Evolutionary conservation across 805 yeast species (phyloP).

Genomic region (Metschnikowia lachancei): DNA sequence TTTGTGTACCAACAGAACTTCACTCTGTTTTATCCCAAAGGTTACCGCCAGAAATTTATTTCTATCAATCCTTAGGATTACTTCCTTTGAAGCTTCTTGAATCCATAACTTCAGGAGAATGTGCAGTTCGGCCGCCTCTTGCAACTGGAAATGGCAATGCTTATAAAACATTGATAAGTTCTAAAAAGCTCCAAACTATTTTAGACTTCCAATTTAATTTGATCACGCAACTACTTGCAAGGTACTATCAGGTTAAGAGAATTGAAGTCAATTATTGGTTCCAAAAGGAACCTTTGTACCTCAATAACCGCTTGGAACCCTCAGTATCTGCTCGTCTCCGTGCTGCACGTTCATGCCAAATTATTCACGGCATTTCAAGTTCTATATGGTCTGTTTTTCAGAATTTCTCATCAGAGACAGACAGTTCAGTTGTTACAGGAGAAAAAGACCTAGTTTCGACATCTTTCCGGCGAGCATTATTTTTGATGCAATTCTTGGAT

Average conservation of each 20-base stretch:
- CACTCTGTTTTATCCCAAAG: constrained; percentile 81
- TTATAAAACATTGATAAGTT: constrained; percentile 54
- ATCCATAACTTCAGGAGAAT: constrained; percentile 62
- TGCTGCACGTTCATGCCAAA: neutral
- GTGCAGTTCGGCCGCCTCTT: constrained; percentile 60
- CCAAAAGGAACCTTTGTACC: constrained; percentile 39
- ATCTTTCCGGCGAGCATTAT: constrained; percentile 44
- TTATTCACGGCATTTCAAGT: neutral
- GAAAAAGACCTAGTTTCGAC: constrained; percentile 10
- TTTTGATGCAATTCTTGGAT: constrained; percentile 49
- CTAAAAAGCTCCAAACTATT: constrained; percentile 44
- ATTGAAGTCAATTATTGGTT: constrained; percentile 57
- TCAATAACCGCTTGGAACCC: constrained; percentile 55
- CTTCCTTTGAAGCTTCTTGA: constrained; percentile 62
- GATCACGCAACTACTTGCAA: constrained; percentile 67
- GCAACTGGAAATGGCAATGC: constrained; percentile 60
- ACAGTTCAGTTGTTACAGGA: neutral
- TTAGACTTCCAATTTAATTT: constrained; percentile 64
- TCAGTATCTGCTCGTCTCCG: constrained; percentile 2
- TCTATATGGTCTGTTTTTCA: constrained; percentile 11
- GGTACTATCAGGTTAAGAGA: constrained; percentile 79
- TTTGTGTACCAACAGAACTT: constrained; percentile 68
- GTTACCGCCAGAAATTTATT: constrained; percentile 80
- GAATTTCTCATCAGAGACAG: constrained; percentile 13
- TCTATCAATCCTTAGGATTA: constrained; percentile 77